Base-by-base conservation (phyloP, 2,329 filamentous ascomycete species). In the Parafenestella ontariensis region DNA sequence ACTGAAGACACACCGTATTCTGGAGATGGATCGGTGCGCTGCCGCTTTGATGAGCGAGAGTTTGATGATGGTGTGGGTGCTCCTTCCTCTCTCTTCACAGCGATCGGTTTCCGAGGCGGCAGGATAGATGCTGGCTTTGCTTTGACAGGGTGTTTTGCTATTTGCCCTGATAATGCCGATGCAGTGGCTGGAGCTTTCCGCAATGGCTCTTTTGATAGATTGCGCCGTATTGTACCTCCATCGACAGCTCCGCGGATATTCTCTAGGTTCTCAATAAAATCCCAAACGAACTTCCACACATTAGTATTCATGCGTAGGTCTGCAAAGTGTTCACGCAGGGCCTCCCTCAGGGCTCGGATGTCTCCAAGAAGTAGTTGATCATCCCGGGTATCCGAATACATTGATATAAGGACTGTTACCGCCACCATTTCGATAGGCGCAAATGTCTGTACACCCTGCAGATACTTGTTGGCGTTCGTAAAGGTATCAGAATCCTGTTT, bases 371-470 rank as follows among this genome's bases (percentile, higher is more conserved):
- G 61, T 6, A 72, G 33, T 7, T 47, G 51, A 20, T 70, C 63
- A 44, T 68, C 68, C 10, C 72, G 54, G 4, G 58, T 62, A 9
- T 71, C 66, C 1, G 58, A 65, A 48, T 74, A 65, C 45, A 64
- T 60, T 1, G 71, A 76, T 17, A 76, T 72, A 4, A 77, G 52
- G 6, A 72, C 66, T 3, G 69, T 54, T 3, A 73, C 65, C 10
- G 66, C 71, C 1, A 76, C 60, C 56, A 77, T 64, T 39, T 77
- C 75, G 2, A 77, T 45, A n/a, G 73, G 73, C 4, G 74, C 66
- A 47, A 76, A 77, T 0, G 68, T 73, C 45, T 72, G 68, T 5
- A 70, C 68, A 26, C 64, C 61, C 9, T 46, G 51, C 2, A 74
- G 41, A 18, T 59, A 58, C 13, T 61, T 64, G 29, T 66, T 60